Base-by-base conservation (phyloP, 2,329 filamentous ascomycete species). In the Pyrenophora tritici-repentis region DNA sequence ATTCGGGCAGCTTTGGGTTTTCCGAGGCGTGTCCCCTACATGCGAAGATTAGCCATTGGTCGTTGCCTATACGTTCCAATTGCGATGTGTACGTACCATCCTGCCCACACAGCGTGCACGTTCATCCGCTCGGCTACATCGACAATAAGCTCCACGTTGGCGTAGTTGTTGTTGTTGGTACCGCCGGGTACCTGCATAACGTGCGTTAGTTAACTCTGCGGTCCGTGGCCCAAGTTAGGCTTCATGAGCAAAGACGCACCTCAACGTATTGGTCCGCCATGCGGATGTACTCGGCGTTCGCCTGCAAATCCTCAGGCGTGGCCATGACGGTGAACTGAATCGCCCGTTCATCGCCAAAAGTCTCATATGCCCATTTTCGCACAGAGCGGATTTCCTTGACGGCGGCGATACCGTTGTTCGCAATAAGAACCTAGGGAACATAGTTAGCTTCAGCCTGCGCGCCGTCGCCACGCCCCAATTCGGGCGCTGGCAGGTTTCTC, bases 261-360 rank as follows among this genome's bases (percentile, higher is more conserved):
- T 99, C 94, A 66, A 99, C 94, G 76, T 99, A 99, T 83, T 97
- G 91, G 78, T 99, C 94, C 29, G 94, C 94, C 94, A 99, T 97
- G 74, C 94, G 86, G 75, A 99, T 99, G 80, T 99, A 99, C 78
- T 99, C 94, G 64, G 94, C 94, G 76, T 99, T 99, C 74, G 94
- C 94, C 74, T 88, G 86, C 73, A 99, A 78, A 87, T 99, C 94
- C 79, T 99, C 94, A 42, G 94, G 94, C 33, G 94, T 99, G 66
- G 94, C 94, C 94, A 99, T 99, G 74, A 99, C 94, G 58, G 94
- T 99, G 80, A 99, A 99, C 74, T 97, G 92, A 73, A 99, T 97
- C 67, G 93, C 94, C 71, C 89, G 86, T 82, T 99, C 94, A 78
- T 99, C 92, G 79, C 94, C 93, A 74, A 99, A 99, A 6, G 90